These are phyloP conservation scores for Candida arabinofermentans DNA, from an alignment of 805 yeast genomes.

Conservation along the genomic window DNA sequence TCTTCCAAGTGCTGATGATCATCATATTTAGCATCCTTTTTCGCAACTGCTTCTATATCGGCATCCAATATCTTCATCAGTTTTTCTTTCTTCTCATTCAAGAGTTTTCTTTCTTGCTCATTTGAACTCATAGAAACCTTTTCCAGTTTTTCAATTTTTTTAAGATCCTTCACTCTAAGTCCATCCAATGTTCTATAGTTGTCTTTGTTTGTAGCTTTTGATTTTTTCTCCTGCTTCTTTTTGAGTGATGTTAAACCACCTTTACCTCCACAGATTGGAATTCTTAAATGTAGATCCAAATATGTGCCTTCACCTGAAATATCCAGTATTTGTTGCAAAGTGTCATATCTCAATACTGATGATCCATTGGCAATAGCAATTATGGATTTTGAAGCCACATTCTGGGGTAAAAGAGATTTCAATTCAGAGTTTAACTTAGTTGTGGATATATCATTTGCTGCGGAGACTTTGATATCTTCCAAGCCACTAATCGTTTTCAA, in stretches of 20 bases:
- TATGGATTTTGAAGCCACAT: constrained; percentile 8
- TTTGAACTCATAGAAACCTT: constrained; percentile 13
- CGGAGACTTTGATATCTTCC: constrained; percentile 3
- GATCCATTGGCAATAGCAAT: constrained; percentile 14
- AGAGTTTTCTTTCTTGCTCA: constrained; percentile 18
- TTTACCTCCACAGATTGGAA: constrained; percentile 45
- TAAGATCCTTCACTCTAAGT: constrained; percentile 32
- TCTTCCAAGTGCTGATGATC: constrained; percentile 37
- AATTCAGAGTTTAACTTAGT: background rate
- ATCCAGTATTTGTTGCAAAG: constrained; percentile 1
- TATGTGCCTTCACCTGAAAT: background rate
- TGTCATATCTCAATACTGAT: constrained; percentile 4
- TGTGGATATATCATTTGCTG: background rate
- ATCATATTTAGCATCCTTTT: constrained; percentile 30
- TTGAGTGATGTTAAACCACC: constrained; percentile 46
- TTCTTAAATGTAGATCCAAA: constrained; percentile 30
- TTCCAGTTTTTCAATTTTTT: constrained; percentile 35
- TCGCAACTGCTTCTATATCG: constrained; percentile 14
- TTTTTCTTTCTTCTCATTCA: constrained; percentile 31
- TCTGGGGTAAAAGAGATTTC: constrained; percentile 6
- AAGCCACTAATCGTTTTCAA: constrained; percentile 16
- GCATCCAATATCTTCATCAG: constrained; percentile 31
- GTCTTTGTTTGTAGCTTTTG: constrained; percentile 11
- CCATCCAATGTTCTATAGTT: constrained; percentile 39
- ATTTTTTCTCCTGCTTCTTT: constrained; percentile 32